phyloP scores from a whole-genome alignment of 371 early-diverging fungal species.

The Mortierella sp. region DNA sequence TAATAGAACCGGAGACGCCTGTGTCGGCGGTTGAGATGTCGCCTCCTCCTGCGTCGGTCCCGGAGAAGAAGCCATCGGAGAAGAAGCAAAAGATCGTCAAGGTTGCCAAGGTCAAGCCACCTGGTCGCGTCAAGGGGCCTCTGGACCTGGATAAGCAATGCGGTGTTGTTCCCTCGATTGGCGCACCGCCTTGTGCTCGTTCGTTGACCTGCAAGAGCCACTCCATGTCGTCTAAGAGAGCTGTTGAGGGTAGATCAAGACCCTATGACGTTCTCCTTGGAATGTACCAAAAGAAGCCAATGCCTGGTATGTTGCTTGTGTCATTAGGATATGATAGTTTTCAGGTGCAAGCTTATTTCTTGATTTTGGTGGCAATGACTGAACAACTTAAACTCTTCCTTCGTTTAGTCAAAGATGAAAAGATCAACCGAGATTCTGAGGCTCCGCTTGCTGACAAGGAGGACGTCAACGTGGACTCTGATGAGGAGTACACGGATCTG shows the following conservation, averaged over 20 bases:
- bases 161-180: slow-evolving; percentile 76
- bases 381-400: background rate
- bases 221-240: slow-evolving; percentile 86
- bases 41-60: slow-evolving; percentile 34
- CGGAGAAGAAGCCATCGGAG: slow-evolving; percentile 65
- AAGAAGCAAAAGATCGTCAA: slow-evolving; percentile 68
- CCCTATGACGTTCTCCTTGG: slow-evolving; percentile 81
- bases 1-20: slow-evolving; percentile 38
- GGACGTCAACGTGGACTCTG: slow-evolving; percentile 66
- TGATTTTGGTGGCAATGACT: background rate
- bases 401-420: slow-evolving; percentile 48
- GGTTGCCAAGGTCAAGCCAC: slow-evolving; percentile 65
- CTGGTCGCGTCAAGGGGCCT: slow-evolving; percentile 61
- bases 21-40: slow-evolving; percentile 42
- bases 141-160: slow-evolving; percentile 88
- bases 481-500: slow-evolving; percentile 76
- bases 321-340: background rate
- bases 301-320: slow-evolving; percentile 59
- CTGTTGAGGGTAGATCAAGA: slow-evolving; percentile 81
- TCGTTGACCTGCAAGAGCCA: slow-evolving; percentile 90
- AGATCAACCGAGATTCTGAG: slow-evolving; percentile 40
- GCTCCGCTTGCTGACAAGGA: slow-evolving; percentile 59
- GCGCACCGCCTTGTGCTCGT: slow-evolving; percentile 76
- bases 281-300: slow-evolving; percentile 76
- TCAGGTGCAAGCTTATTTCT: background rate